These are phyloP conservation scores for Coemansia sp. DNA, from an alignment of 192 early-diverging fungal species.

Conservation along the genomic window DNA sequence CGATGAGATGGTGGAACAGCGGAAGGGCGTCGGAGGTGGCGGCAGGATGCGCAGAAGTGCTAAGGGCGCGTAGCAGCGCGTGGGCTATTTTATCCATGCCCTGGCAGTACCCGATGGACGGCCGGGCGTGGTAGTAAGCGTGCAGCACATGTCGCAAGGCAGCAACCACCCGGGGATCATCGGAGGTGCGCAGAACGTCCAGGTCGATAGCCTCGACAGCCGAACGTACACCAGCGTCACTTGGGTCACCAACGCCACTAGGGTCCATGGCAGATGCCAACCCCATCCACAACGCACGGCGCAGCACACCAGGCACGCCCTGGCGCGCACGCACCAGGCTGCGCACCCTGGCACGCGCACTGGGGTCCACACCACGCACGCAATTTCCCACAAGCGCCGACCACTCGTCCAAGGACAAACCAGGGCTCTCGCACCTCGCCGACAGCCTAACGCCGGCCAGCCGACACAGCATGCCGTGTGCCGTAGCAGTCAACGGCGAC, in stretches of 20 bases:
- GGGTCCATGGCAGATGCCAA: no score
- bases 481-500: slow-evolving; percentile 17
- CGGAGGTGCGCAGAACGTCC: slow-evolving; percentile 32
- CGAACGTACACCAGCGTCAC: no score
- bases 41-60: slow-evolving; percentile 4
- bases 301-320: background rate
- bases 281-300: background rate
- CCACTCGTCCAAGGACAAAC: background rate
- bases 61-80: slow-evolving; percentile 35
- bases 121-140: slow-evolving; percentile 32
- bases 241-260: no score
- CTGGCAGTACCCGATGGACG: slow-evolving; percentile 57
- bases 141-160: slow-evolving; percentile 34
- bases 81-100: slow-evolving; percentile 59
- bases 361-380: background rate
- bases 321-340: background rate
- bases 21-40: slow-evolving; percentile 44
- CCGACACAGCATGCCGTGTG: slow-evolving; percentile 46
- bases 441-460: slow-evolving; percentile 19
- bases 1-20: slow-evolving; percentile 49
- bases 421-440: background rate
- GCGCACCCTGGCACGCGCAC: background rate
- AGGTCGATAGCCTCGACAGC: slow-evolving; percentile 44
- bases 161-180: background rate
- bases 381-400: background rate